Evolutionary conservation across 192 early-diverging fungal species (phyloP), one percentile per base, ranked within the genome.

Genomic region (Backusella morwellensis): DNA sequence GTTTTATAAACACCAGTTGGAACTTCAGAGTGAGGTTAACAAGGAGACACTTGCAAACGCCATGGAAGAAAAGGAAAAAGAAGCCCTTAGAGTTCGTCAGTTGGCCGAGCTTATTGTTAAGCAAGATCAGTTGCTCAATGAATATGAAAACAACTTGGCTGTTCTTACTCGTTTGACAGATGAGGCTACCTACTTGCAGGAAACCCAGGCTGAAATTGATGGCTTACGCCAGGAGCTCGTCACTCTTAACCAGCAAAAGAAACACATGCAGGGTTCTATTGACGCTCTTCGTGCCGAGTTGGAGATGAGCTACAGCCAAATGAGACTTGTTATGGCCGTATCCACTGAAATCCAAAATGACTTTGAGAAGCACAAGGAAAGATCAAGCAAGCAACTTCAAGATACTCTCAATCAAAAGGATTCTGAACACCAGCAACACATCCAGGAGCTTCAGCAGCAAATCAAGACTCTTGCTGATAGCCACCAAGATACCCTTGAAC

Each of bases 321-420:
- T 79, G 73, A 66, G 36, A 32, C 44, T 79, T 26, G 50, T 79
- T 40, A 74, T 79, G 78, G 66, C 67, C 4, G 72, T 79, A 1
- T 79, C 78, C 0, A 75, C 73, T 1, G 78, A 79, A 70, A 74
- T 74, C 47, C 78, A 79, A 66, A 69, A 79, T 23, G 70, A 79
- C 17, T 73, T 75, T 36, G 73, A 71, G 3, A 29, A 11, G 6
- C 66, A 70, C 6, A 73, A 66, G 17, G 15, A 32, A n/a, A 41
- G 3, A 32, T 42, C 52, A 7, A 21, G 69, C 17, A 21, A 32
- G 6, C 26, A 68, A 1, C 54, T 79, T 14, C 29, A 59, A 19
- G 23, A 40, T 19, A 12, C 68, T 26, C 23, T 66, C 6, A 21
- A 70, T 6, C 34, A 79, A 32, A 63, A 72, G 7, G 21, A 72